Conservation (phyloP, 192 early-diverging fungal species). For the Umbelopsis sp. region DNA sequence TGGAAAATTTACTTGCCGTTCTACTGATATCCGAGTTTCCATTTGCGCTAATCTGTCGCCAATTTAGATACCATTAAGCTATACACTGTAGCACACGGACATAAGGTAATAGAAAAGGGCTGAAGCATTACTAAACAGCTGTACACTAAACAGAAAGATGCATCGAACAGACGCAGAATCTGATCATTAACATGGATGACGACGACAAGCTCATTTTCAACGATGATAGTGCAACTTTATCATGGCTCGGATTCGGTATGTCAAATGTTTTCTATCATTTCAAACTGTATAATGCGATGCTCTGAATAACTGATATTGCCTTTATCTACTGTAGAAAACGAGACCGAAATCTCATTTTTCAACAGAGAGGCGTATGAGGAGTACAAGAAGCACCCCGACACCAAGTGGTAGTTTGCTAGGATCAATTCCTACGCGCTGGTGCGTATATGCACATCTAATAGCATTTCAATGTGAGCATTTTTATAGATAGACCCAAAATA, state of each 20-base stretch:
- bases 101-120: conserved; percentile 55
- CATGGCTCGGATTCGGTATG: conserved; percentile 64
- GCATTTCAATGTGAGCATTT: not conserved
- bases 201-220: conserved; percentile 63
- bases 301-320: not conserved
- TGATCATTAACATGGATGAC: conserved; percentile 87
- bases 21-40: too few species aligned
- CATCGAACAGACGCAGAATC: conserved; percentile 66
- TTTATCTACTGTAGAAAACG: conserved; percentile 56
- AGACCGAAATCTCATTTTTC: conserved; percentile 87
- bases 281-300: not conserved
- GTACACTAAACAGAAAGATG: too few species aligned
- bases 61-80: conserved; percentile 73
- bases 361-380: conserved; percentile 68
- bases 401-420: conserved; percentile 68
- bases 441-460: not conserved
- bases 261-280: not conserved
- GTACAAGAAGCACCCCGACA: conserved; percentile 77
- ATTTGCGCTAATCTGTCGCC: not conserved
- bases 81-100: conserved; percentile 72
- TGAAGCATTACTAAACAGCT: not conserved
- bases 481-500: not conserved
- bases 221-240: conserved; percentile 57
- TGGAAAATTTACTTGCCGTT: not conserved
- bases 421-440: not conserved